phyloP scores from a whole-genome alignment of 176 grass and related monocot genomes.

The Carex myosuroides region DNA sequence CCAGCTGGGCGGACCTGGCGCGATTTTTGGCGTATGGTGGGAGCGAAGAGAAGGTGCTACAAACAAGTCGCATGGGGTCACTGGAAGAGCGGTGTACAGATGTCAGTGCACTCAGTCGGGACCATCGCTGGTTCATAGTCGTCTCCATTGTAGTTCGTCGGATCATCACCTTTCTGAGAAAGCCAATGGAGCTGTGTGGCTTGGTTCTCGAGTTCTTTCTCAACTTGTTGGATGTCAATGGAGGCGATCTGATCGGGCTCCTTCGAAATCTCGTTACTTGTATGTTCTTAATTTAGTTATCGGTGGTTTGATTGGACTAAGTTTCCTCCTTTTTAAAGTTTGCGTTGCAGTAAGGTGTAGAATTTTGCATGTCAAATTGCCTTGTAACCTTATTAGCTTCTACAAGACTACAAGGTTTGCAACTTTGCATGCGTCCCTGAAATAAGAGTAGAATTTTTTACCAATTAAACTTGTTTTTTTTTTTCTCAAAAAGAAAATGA shows the following conservation, averaged over 20 bases:
- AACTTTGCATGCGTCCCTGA: too few relatives aligned
- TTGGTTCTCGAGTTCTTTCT: conserved; percentile 29
- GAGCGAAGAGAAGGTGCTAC: conserved; percentile 5
- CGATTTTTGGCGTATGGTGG: conserved; percentile 12
- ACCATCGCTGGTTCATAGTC: conserved; percentile 30
- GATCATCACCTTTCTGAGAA: conserved; percentile 22
- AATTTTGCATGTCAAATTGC: not conserved
- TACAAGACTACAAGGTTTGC: too few relatives aligned
- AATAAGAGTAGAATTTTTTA: too few relatives aligned
- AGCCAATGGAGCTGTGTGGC: conserved; percentile 24
- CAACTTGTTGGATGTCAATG: conserved; percentile 28
- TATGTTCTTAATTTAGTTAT: conserved; percentile 3
- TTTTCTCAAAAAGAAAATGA: not conserved
- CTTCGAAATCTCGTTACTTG: conserved; percentile 21
- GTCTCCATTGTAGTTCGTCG: conserved; percentile 26
- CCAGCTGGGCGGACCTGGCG: conserved; percentile 1
- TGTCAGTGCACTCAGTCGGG: not conserved
- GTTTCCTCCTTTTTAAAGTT: not conserved
- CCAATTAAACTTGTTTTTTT: too few relatives aligned
- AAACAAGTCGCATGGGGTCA: not conserved
- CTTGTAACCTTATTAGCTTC: too few relatives aligned
- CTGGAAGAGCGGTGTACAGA: not conserved
- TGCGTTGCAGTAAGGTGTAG: not conserved
- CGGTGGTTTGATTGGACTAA: not conserved
- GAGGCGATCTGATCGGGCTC: conserved; percentile 8